Percentiles rank a stretch among this genome's conserved stretches.
These are phyloP conservation scores for Boletus sp. DNA, from an alignment of 768 basidiomycete genomes.

Conservation along the genomic window DNA sequence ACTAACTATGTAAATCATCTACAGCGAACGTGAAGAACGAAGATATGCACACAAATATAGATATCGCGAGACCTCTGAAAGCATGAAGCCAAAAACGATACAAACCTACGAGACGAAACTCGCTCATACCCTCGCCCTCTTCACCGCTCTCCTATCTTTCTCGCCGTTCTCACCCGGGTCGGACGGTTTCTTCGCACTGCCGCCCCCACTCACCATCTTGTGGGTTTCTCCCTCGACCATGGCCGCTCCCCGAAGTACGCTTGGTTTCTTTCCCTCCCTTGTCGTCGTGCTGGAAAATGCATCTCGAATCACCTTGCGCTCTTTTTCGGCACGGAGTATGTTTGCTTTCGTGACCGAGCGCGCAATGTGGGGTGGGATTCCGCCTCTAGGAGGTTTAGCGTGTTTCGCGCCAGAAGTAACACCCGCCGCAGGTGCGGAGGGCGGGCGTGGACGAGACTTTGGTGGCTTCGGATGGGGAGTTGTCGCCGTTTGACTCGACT, in stretches of 20 bases:
- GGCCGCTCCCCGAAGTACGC: conserved; percentile 20
- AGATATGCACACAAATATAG: neutral
- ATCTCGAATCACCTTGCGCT: conserved; percentile 20
- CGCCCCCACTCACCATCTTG: neutral
- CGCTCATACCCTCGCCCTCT: conserved; percentile 14
- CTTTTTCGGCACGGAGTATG: conserved; percentile 24
- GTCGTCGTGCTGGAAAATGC: conserved; percentile 2
- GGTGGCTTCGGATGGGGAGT: neutral
- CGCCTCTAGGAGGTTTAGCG: conserved; percentile 26
- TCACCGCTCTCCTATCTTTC: conserved; percentile 41
- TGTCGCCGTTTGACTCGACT: neutral
- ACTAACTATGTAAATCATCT: too few relatives aligned
- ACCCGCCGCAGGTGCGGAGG: neutral
- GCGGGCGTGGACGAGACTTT: conserved; percentile 1
- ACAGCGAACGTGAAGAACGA: conserved; percentile 11
- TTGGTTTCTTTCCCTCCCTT: conserved; percentile 22
- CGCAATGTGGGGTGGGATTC: conserved; percentile 32
- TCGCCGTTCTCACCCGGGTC: conserved; percentile 78
- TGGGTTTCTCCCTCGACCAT: neutral
- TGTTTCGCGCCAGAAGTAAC: neutral
- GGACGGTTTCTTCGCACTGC: conserved; percentile 37
- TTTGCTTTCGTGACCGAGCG: conserved; percentile 31
- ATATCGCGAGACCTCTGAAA: conserved; percentile 5
- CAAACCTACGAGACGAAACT: neutral
- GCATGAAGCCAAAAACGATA: conserved; percentile 1